Conservation (phyloP, 2,329 filamentous ascomycete genomes). For the Aspergillus japonicus region DNA sequence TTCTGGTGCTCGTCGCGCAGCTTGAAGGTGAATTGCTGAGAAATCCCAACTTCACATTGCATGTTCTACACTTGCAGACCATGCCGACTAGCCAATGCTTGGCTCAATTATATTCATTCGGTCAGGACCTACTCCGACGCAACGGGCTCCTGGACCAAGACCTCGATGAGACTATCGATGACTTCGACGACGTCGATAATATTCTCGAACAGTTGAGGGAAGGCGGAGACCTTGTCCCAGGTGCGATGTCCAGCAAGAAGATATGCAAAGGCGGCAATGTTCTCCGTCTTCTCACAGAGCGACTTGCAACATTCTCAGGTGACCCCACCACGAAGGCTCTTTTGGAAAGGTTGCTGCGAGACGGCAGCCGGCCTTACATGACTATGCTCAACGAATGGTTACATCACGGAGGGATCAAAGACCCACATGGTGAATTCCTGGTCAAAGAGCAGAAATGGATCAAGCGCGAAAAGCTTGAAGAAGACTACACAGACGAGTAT, state of each 20-base stretch:
- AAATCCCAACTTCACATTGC: constrained; percentile 83
- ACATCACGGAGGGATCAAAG: constrained; percentile 90
- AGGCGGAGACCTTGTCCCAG: constrained; percentile 76
- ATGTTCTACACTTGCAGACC: constrained; percentile 88
- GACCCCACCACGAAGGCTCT: constrained; percentile 83
- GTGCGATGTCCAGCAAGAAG: constrained; percentile 80
- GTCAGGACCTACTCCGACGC: constrained; percentile 80
- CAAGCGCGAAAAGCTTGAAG: constrained; percentile 80
- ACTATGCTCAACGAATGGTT: constrained; percentile 98
- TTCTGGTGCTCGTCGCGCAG: constrained; percentile 87
- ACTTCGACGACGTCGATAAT: constrained; percentile 83
- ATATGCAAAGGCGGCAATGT: constrained; percentile 96
- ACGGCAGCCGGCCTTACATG: constrained; percentile 94
- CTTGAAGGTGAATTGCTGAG: constrained; percentile 90
- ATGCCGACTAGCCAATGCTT: constrained; percentile 89
- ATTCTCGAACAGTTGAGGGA: constrained; percentile 87
- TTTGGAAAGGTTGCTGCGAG: constrained; percentile 76
- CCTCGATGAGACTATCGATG: constrained; percentile 67
- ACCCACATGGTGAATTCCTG: constrained; percentile 90
- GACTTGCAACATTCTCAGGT: constrained; percentile 85
- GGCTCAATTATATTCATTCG: constrained; percentile 81
- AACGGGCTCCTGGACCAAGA: constrained; percentile 81
- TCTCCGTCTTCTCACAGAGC: constrained; percentile 79
- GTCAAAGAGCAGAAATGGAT: constrained; percentile 97
- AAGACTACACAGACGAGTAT: constrained; percentile 98